Conservation (phyloP, 495 filamentous ascomycete species). For the Penicillium waksmanii region DNA sequence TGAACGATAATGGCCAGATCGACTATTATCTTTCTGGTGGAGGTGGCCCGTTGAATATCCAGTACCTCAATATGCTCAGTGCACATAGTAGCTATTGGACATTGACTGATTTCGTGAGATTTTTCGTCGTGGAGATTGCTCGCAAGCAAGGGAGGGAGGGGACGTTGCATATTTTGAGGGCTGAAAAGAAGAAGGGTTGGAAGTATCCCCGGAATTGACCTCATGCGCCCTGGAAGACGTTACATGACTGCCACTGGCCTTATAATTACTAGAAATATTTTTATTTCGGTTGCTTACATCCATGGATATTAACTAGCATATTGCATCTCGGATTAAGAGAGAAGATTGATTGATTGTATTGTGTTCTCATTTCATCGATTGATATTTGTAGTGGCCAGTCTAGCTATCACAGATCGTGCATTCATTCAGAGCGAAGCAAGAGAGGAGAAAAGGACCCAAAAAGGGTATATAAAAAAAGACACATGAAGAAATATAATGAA, state of each 20-base stretch:
- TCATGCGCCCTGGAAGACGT: background rate
- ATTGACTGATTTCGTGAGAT: slow-evolving; percentile 79
- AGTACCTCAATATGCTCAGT: slow-evolving; percentile 95
- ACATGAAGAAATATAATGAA: slow-evolving; percentile 9
- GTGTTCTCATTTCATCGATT: slow-evolving; percentile 20
- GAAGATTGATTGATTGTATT: background rate
- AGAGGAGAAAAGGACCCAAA: slow-evolving; percentile 1
- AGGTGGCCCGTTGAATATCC: slow-evolving; percentile 82
- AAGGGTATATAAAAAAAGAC: slow-evolving; percentile 9
- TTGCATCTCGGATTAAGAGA: background rate
- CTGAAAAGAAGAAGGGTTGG: slow-evolving; percentile 69
- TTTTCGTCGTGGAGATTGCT: slow-evolving; percentile 86
- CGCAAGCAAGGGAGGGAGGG: slow-evolving; percentile 69
- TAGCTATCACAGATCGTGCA: slow-evolving; percentile 1
- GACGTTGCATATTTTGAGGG: slow-evolving; percentile 69
- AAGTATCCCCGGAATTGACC: slow-evolving; percentile 40
- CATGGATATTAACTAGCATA: background rate
- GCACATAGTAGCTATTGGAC: slow-evolving; percentile 97
- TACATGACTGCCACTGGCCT: too few relatives aligned
- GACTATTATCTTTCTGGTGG: slow-evolving; percentile 84
- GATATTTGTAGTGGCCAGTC: slow-evolving; percentile 19
- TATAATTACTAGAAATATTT: too few relatives aligned
- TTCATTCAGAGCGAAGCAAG: slow-evolving; percentile 3
- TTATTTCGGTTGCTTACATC: too few relatives aligned
- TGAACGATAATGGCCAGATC: slow-evolving; percentile 96